phyloP scores from a whole-genome alignment of 2,329 filamentous ascomycete species.

The Pestalotiopsis sp. region DNA sequence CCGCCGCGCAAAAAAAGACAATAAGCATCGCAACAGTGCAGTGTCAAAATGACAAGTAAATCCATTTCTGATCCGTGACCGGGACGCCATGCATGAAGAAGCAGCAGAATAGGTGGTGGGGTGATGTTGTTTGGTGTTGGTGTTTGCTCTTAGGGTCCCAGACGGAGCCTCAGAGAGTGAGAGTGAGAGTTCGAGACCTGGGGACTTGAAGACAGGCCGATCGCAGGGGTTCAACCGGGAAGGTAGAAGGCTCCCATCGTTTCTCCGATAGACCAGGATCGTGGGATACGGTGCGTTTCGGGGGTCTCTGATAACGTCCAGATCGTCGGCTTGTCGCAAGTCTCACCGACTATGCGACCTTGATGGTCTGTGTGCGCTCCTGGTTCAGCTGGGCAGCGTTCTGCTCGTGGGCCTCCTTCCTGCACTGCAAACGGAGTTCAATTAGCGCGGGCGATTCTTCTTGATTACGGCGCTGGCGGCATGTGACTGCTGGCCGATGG shows the following conservation, averaged over 20 bases:
- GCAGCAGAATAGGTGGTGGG: neutral
- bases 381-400: slow-evolving; percentile 91
- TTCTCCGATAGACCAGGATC: neutral
- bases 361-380: slow-evolving; percentile 92
- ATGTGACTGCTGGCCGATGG: slow-evolving; percentile 55
- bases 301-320: neutral
- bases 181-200: too few species aligned
- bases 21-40: neutral
- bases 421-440: slow-evolving; percentile 62
- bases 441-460: slow-evolving; percentile 43
- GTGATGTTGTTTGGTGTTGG: neutral
- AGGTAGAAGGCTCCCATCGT: neutral
- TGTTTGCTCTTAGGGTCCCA: too few species aligned
- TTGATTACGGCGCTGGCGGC: too few species aligned
- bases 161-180: too few species aligned
- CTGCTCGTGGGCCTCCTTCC: slow-evolving; percentile 92
- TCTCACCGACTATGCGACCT: slow-evolving; percentile 65
- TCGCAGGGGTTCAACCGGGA: neutral
- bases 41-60: neutral
- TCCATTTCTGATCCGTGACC: neutral
- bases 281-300: neutral
- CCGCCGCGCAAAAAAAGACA: neutral
- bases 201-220: too few species aligned
- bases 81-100: slow-evolving; percentile 6
- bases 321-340: too few species aligned